Evolutionary conservation across 371 early-diverging fungal genomes (phyloP).

Genomic region (Apophysomyces trapeziformis): DNA sequence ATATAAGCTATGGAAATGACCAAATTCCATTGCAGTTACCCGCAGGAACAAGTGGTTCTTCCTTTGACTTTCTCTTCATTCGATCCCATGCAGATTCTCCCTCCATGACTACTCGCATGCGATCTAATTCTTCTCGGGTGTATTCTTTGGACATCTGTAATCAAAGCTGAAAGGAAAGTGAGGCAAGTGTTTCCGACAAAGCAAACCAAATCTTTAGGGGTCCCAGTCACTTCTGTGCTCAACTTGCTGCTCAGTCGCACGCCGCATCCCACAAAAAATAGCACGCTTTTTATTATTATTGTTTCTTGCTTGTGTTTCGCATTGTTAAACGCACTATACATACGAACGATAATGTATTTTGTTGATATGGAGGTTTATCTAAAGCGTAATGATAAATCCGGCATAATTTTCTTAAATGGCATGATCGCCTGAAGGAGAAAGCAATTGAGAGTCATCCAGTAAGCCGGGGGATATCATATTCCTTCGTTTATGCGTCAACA

Average conservation of each 20-base stretch:
- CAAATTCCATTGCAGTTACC: constrained; percentile 29
- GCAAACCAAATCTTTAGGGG: too few species aligned
- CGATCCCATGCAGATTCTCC: constrained; percentile 46
- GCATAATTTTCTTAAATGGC: background rate
- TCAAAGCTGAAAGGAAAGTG: background rate
- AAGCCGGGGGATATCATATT: background rate
- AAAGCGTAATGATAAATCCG: too few species aligned
- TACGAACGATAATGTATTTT: too few species aligned
- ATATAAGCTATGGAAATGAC: background rate
- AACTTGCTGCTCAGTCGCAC: too few species aligned
- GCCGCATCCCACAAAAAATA: too few species aligned
- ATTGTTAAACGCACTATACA: too few species aligned
- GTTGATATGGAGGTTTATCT: too few species aligned
- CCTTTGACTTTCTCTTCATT: constrained; percentile 48
- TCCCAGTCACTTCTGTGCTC: too few species aligned
- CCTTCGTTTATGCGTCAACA: constrained; percentile 43
- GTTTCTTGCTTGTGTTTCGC: too few species aligned
- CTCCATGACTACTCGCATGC: constrained; percentile 47
- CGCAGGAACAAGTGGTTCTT: constrained; percentile 58
- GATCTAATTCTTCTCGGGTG: constrained; percentile 41
- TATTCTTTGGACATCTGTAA: constrained; percentile 25
- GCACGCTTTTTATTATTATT: too few species aligned
- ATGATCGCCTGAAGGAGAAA: background rate
- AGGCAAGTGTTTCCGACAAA: background rate
- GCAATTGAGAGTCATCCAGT: background rate